Base-by-base conservation (phyloP, 805 yeast genomes). In the Candida stauntonica region DNA sequence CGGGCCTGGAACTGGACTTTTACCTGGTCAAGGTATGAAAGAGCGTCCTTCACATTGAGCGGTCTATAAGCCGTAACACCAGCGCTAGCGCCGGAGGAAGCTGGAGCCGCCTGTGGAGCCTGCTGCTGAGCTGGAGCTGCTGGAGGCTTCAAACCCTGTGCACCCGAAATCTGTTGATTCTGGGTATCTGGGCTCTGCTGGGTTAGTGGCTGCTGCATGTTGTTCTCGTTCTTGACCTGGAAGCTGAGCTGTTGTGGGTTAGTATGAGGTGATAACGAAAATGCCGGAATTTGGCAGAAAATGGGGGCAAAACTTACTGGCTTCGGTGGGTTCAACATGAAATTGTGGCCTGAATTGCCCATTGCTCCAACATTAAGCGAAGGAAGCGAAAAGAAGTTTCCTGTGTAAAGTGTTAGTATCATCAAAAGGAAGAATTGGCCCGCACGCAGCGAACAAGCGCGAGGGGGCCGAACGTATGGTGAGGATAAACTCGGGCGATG, bases 1-100 rank as follows among this genome's bases (percentile, higher is more conserved):
- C 91, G 95, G 48, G 80, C 75, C 61, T 77, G 83, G 63, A 93
- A 93, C 60, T 89, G 97, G 34, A 82, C 75, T 63, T 93, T 93
- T 36, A 93, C 99, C 63, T 89, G 96, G 59, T 94, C 99, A 50
- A 93, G 73, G 58, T 94, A 93, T 8, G 96, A 80, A 48, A 93
- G 70, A 5, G 99, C 99, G 62, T 93, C 99, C 58, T 86, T 87
- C 35, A 93, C 98, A 57, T 93, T 93, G 52, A 93, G 67, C 2
- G 97, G 96, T 51, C 88, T 70, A 58, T 82, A 82, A 8, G 65
- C 57, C 12, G 49, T 13, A 28, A 35, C 29, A 7, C 32, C 26
- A 16, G 29, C 20, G 5, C 33, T 19, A 2, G 42, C 38, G 6
- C 40, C 43, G 17, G 33, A n/a, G 19, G 37, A 35, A 32, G 36